phyloP scores from a whole-genome alignment of 2,329 filamentous ascomycete species.

The Talaromyces islandicus region DNA sequence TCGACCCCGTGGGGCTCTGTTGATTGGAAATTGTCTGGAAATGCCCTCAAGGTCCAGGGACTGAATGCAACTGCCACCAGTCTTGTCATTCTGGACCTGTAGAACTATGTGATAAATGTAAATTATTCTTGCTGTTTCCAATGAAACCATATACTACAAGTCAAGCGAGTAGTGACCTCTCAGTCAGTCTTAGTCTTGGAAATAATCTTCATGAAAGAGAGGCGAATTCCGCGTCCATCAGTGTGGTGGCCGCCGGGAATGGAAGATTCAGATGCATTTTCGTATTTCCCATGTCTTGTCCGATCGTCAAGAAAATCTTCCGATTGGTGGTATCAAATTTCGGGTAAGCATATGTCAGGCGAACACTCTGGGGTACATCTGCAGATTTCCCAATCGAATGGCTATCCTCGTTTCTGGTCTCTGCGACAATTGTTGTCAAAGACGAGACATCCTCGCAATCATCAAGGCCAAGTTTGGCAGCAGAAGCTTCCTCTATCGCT shows the following conservation, averaged over 20 bases:
- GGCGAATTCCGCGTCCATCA: background rate
- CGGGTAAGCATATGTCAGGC: conserved; percentile 7
- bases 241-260: background rate
- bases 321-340: conserved; percentile 3
- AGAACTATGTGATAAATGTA: background rate
- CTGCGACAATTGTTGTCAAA: background rate
- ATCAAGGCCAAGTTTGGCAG: background rate
- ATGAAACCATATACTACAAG: background rate
- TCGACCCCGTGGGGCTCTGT: conserved; percentile 6
- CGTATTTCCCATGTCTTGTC: background rate
- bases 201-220: background rate
- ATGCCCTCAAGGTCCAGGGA: background rate
- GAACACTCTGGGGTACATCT: conserved; percentile 1
- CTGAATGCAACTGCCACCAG: conserved; percentile 6
- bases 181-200: background rate
- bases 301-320: conserved; percentile 3
- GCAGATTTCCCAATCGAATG: background rate
- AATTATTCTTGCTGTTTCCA: background rate
- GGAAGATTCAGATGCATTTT: conserved; percentile 7
- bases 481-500: conserved; percentile 17
- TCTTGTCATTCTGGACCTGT: conserved; percentile 5
- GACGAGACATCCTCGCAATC: background rate
- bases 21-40: conserved; percentile 2
- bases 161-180: background rate
- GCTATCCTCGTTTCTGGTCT: background rate